These are phyloP conservation scores for Odontarrhena argentea DNA, from an alignment of 345 rosid genomes.

Conservation along the genomic window DNA sequence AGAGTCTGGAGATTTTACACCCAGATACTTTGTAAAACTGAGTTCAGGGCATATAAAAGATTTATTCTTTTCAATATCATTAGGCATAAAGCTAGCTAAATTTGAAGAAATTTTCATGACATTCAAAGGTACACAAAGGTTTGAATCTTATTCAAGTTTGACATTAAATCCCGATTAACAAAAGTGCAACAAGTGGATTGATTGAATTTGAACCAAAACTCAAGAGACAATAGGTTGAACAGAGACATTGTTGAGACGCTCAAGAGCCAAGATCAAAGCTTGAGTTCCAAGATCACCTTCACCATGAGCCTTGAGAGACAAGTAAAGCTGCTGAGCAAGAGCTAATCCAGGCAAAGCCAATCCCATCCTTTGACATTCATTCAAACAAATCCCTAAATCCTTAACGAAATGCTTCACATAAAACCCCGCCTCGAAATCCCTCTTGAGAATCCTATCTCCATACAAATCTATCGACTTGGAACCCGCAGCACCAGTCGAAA, in stretches of 20 bases:
- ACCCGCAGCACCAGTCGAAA: slow-evolving; percentile 72
- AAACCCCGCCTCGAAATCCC: slow-evolving; percentile 85
- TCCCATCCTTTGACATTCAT: slow-evolving; percentile 82
- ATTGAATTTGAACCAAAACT: neutral
- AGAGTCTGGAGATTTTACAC: slow-evolving; percentile 28
- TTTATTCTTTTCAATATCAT: neutral
- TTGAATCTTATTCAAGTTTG: neutral
- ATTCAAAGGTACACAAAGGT: neutral
- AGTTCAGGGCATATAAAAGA: slow-evolving; percentile 10
- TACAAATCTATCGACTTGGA: slow-evolving; percentile 69
- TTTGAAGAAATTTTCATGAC: no score
- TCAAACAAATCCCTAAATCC: slow-evolving; percentile 89
- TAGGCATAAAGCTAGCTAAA: neutral
- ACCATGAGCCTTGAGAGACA: slow-evolving; percentile 89
- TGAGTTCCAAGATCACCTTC: slow-evolving; percentile 80
- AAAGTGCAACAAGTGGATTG: neutral
- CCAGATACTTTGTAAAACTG: slow-evolving; percentile 26
- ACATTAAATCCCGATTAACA: neutral
- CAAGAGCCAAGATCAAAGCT: slow-evolving; percentile 78
- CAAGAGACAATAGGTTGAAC: slow-evolving; percentile 37
- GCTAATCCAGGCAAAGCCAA: slow-evolving; percentile 88
- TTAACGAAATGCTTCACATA: slow-evolving; percentile 83
- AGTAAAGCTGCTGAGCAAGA: slow-evolving; percentile 84
- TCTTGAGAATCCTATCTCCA: slow-evolving; percentile 66
- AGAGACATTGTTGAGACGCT: slow-evolving; percentile 76